Evolutionary conservation across 352 stramenopile genomes (phyloP).

Genomic region (Phytophthora quininea): DNA sequence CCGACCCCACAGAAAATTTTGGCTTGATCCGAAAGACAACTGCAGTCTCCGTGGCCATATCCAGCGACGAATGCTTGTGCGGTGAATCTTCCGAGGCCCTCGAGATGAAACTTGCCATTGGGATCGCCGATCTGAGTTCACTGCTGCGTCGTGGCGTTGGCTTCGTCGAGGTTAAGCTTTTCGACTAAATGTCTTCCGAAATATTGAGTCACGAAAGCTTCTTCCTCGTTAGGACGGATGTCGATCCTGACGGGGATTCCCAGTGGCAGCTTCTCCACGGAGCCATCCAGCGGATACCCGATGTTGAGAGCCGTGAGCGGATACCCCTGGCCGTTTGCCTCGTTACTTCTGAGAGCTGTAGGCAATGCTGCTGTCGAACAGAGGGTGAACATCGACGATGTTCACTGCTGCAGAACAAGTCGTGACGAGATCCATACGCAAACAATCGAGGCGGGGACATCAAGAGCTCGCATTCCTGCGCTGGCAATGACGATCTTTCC

Average conservation of each 20-base stretch:
- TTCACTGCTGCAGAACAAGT: too few species aligned
- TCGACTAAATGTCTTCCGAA: background rate
- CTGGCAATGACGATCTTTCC: too few species aligned
- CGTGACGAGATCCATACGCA: too few species aligned
- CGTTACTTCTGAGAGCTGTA: too few species aligned
- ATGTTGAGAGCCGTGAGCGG: background rate
- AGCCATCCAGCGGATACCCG: background rate
- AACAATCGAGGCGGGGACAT: too few species aligned
- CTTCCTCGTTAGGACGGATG: background rate
- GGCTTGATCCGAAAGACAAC: too few species aligned
- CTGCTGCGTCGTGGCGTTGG: background rate
- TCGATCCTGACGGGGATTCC: background rate
- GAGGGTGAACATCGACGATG: too few species aligned
- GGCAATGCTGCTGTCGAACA: too few species aligned
- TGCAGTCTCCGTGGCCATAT: background rate
- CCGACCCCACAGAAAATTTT: constrained; percentile 2
- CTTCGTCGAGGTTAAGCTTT: background rate
- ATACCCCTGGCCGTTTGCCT: background rate
- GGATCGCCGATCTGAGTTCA: background rate
- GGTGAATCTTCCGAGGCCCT: background rate
- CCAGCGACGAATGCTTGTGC: background rate
- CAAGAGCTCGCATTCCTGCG: too few species aligned
- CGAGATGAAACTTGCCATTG: background rate
- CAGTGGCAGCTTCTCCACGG: background rate
- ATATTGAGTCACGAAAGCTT: background rate